Evolutionary conservation across 2,329 filamentous ascomycete genomes (phyloP).

Genomic region (Cordyceps farinosa): DNA sequence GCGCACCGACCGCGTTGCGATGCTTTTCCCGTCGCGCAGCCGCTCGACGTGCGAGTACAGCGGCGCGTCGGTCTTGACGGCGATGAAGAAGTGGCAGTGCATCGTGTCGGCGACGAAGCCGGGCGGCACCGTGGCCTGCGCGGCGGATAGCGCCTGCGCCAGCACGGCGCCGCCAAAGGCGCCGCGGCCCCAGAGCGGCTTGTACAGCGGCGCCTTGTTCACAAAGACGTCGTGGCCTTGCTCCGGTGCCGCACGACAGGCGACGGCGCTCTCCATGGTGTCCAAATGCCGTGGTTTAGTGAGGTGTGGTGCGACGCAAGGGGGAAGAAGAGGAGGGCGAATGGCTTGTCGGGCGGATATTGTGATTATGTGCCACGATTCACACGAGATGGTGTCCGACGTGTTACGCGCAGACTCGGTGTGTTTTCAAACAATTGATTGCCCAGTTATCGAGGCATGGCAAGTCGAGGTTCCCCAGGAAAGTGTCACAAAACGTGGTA

Average conservation of each 20-base stretch:
- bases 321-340: background rate
- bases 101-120: conserved; percentile 13
- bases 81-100: conserved; percentile 18
- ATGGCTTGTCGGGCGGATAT: background rate
- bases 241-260: background rate
- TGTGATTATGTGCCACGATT: background rate
- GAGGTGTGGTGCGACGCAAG: background rate
- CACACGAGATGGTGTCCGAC: background rate
- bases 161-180: conserved; percentile 14
- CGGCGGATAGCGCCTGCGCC: conserved; percentile 6
- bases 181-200: conserved; percentile 16
- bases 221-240: conserved; percentile 8
- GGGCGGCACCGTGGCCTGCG: conserved; percentile 5
- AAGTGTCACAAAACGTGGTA: too few species aligned
- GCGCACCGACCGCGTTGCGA: conserved; percentile 13
- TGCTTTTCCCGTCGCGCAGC: conserved; percentile 10
- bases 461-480: too few species aligned
- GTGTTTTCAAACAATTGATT: too few species aligned
- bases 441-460: too few species aligned
- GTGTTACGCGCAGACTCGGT: background rate
- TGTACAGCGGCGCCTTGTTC: conserved; percentile 12
- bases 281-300: background rate
- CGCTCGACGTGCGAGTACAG: conserved; percentile 13
- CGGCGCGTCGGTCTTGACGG: conserved; percentile 4
- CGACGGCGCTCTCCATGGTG: conserved; percentile 12